Conservation (phyloP, 371 early-diverging fungal species). For the Aphelidium insulamus region DNA sequence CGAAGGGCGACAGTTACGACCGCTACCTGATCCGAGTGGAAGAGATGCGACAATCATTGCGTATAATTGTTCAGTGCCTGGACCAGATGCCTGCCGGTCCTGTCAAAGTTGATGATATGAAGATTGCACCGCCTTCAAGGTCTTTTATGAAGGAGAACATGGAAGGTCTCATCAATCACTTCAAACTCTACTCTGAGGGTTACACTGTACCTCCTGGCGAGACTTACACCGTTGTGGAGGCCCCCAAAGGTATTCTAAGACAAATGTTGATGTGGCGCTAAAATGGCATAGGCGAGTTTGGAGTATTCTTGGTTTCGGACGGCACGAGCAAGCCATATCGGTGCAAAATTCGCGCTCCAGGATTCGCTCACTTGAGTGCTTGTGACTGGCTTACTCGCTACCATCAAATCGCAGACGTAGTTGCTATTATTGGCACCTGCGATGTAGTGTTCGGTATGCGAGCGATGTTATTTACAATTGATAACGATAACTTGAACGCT, state of each 20-base stretch:
- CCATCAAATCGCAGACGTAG: conserved; percentile 84
- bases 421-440: conserved; percentile 73
- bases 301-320: conserved; percentile 64
- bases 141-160: conserved; percentile 91
- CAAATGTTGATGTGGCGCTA: conserved; percentile 16
- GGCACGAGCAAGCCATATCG: conserved; percentile 86
- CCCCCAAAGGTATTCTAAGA: conserved; percentile 95
- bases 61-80: conserved; percentile 84
- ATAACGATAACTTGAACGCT: too few species aligned
- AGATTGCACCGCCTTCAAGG: conserved; percentile 87
- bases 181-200: conserved; percentile 93
- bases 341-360: conserved; percentile 94
- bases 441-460: conserved; percentile 96
- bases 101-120: conserved; percentile 88
- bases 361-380: conserved; percentile 80
- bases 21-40: conserved; percentile 88
- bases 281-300: too few species aligned
- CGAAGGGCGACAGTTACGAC: conserved; percentile 87
- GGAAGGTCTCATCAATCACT: conserved; percentile 95
- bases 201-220: conserved; percentile 88
- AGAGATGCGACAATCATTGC: conserved; percentile 91
- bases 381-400: conserved; percentile 70
- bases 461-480: too few species aligned
- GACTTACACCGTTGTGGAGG: conserved; percentile 91
- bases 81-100: conserved; percentile 87